Evolutionary conservation across 768 basidiomycete species (phyloP).

Genomic region (Amanita jacksonii): DNA sequence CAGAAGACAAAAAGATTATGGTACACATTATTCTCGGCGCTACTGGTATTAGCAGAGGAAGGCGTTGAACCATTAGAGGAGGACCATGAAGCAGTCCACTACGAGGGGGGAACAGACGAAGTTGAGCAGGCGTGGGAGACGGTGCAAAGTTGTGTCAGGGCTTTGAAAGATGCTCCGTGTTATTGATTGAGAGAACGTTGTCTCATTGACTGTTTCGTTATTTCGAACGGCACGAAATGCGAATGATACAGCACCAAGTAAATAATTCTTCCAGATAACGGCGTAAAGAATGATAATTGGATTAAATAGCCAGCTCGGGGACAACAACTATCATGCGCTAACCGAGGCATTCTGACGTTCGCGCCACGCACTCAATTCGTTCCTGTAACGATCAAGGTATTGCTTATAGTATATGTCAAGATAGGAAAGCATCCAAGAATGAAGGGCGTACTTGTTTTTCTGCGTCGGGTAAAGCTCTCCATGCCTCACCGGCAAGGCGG

Average conservation of each 20-base stretch:
- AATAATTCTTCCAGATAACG: too few species aligned
- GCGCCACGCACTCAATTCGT: not conserved
- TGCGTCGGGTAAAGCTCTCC: conserved; percentile 2
- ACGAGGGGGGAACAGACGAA: conserved; percentile 12
- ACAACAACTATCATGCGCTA: too few species aligned
- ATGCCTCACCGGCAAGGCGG: not conserved
- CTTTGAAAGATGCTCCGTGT: conserved; percentile 9
- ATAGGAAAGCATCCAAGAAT: not conserved
- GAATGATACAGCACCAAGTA: not conserved
- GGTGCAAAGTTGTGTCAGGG: conserved; percentile 26
- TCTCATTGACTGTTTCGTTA: not conserved
- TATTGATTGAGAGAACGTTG: conserved; percentile 4
- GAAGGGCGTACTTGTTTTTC: conserved; percentile 3
- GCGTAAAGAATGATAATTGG: too few species aligned
- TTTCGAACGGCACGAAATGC: not conserved
- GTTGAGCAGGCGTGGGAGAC: conserved; percentile 31
- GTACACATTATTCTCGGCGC: conserved; percentile 62
- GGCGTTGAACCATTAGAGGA: conserved; percentile 11
- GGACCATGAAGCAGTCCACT: conserved; percentile 1
- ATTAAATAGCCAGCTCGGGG: too few species aligned
- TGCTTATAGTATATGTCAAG: not conserved
- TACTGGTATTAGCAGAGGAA: conserved; percentile 39
- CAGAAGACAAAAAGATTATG: conserved; percentile 71
- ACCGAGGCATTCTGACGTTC: not conserved
- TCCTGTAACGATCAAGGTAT: not conserved